A percentile compares a stretch with the other conserved stretches of the same genome.
Conservation (phyloP, 2,329 filamentous ascomycete species). For the Fusarium globosum region DNA sequence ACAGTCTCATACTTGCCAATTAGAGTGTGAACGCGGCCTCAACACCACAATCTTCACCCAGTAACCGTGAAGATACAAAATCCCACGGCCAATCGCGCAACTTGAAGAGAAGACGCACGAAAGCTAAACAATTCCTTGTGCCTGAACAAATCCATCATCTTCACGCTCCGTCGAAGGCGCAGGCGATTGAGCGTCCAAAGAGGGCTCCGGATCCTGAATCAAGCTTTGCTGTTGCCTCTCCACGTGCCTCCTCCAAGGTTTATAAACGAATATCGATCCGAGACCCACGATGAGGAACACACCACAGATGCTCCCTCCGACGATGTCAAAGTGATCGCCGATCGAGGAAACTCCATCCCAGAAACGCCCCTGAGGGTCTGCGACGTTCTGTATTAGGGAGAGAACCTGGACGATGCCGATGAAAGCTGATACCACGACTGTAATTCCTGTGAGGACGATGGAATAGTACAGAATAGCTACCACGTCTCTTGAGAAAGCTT, state of each 20-base stretch:
- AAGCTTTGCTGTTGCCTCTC: conserved; percentile 42
- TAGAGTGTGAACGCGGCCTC: background rate
- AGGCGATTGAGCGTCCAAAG: background rate
- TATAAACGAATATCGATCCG: conserved; percentile 79
- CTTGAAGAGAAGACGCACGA: background rate
- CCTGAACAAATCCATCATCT: background rate
- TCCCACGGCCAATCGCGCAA: background rate
- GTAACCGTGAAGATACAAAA: too few species aligned
- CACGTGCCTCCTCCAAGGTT: conserved; percentile 75
- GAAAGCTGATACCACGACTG: conserved; percentile 83
- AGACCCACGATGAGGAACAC: conserved; percentile 83
- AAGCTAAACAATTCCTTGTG: background rate
- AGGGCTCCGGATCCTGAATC: conserved; percentile 7
- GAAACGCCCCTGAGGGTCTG: conserved; percentile 78
- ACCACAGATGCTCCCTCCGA: conserved; percentile 88
- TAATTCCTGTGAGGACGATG: conserved; percentile 85
- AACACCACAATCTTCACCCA: background rate
- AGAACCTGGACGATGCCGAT: conserved; percentile 89
- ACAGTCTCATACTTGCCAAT: background rate
- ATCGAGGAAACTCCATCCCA: conserved; percentile 87
- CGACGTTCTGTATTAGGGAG: conserved; percentile 80
- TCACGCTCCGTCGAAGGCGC: conserved; percentile 10
- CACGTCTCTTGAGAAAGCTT: conserved; percentile 78
- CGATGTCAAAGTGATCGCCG: conserved; percentile 84
- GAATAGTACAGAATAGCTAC: conserved; percentile 97